These are phyloP conservation scores for Saccharomycopsis olivae DNA, from an alignment of 805 yeast species.

Conservation along the genomic window DNA sequence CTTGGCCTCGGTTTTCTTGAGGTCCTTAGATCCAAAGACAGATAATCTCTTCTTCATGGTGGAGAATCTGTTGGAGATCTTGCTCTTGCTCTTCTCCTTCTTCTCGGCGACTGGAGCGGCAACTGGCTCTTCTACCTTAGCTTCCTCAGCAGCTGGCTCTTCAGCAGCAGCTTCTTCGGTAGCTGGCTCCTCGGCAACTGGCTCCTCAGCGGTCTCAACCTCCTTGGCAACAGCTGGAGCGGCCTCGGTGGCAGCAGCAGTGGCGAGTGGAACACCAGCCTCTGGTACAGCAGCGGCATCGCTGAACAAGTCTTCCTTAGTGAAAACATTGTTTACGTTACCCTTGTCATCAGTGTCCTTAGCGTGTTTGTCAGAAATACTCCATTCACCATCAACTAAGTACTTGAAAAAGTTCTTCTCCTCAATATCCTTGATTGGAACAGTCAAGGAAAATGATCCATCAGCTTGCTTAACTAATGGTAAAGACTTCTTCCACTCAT, in stretches of 20 bases:
- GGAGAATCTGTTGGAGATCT: constrained; percentile 4
- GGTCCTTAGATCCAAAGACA: constrained; percentile 9
- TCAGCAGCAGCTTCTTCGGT: constrained; percentile 5
- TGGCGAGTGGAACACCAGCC: constrained; percentile 23
- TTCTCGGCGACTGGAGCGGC: constrained; percentile 1
- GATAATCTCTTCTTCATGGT: constrained; percentile 15
- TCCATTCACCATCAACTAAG: constrained; percentile 66
- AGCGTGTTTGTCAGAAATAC: constrained; percentile 27
- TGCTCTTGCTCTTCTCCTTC: constrained; percentile 6
- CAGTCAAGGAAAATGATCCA: constrained; percentile 49
- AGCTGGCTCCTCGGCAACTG: constrained; percentile 3
- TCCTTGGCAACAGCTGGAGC: constrained; percentile 1
- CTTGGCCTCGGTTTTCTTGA: too few relatives aligned
- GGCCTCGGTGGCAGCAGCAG: constrained; percentile 14
- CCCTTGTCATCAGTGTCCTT: constrained; percentile 18
- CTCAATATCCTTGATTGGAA: constrained; percentile 35
- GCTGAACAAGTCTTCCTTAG: constrained; percentile 10
- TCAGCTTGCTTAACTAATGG: constrained; percentile 49
- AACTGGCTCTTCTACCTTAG: constrained; percentile 15
- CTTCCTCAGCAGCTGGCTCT: constrained; percentile 13
- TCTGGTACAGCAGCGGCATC: constrained; percentile 29
- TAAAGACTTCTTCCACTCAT: constrained; percentile 52
- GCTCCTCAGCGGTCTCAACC: constrained; percentile 1
- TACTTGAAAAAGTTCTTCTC: constrained; percentile 40
- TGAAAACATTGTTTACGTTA: constrained; percentile 15